These are phyloP conservation scores for Neoarthrinium moseri DNA, from an alignment of 2,329 filamentous ascomycete species.

Conservation along the genomic window DNA sequence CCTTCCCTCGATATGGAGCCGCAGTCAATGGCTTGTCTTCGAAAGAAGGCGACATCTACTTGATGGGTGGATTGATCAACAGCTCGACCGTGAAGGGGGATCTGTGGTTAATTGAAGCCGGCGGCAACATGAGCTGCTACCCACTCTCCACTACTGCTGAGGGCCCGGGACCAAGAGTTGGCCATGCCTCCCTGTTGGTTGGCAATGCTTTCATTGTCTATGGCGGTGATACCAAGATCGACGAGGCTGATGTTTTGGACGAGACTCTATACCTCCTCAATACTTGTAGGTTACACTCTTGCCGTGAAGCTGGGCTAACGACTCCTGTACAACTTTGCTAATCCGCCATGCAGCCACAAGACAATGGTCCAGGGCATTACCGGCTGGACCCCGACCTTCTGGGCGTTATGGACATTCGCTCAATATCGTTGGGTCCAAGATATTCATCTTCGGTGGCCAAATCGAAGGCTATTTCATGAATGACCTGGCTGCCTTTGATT, in stretches of 20 bases:
- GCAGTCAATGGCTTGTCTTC: constrained; percentile 90
- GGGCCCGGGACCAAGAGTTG: constrained; percentile 90
- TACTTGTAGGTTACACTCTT: constrained; percentile 93
- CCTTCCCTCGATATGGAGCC: constrained; percentile 94
- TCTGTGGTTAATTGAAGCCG: constrained; percentile 95
- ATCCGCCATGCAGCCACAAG: constrained; percentile 68
- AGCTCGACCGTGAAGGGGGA: constrained; percentile 95
- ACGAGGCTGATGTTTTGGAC: constrained; percentile 86
- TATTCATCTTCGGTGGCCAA: constrained; percentile 96
- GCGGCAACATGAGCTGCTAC: constrained; percentile 83
- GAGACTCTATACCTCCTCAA: constrained; percentile 96
- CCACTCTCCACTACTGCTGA: constrained; percentile 89
- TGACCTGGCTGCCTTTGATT: constrained; percentile 89
- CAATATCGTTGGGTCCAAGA: constrained; percentile 94
- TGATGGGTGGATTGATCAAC: constrained; percentile 96
- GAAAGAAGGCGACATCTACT: constrained; percentile 94
- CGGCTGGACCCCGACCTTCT: constrained; percentile 79
- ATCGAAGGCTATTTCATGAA: constrained; percentile 99
- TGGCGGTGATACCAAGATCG: constrained; percentile 95
- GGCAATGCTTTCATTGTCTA: constrained; percentile 99
- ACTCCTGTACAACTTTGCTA: constrained; percentile 13
- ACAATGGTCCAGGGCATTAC: constrained; percentile 94
- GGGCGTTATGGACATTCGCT: constrained; percentile 95
- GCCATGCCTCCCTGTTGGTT: constrained; percentile 89
- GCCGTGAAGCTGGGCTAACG: no score